Evolutionary conservation across 768 basidiomycete genomes (phyloP), one percentile per base, ranked within the genome.

Genomic region (Lentinula detonsa): DNA sequence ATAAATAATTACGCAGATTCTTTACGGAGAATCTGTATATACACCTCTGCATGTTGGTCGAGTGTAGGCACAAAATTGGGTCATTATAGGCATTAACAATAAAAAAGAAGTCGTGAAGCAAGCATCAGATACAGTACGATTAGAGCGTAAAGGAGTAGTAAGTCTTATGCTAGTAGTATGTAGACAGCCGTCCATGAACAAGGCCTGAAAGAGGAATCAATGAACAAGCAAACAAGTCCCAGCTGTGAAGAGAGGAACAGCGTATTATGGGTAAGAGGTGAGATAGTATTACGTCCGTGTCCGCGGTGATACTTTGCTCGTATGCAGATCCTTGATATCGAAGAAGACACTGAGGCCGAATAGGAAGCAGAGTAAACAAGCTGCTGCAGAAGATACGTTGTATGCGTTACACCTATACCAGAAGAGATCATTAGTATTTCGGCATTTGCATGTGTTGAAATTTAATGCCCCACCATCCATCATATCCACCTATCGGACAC

Each of bases 341-440:
- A 88, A 87, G 69, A 85, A 88, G 18, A 78, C 69, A 65, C 80
- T 84, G 31, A 85, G 65, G 9, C 76, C 77, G 66, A 87, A 90
- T 1, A 78, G 70, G 45, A 88, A 66, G 57, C 75, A 78, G 13
- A 88, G 70, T 40, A 90, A 63, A 67, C 84, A 88, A 4, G 86
- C 78, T 31, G 81, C 78, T 13, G 88, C 86, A 1, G 82, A 78
- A 5, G 86, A 86, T 11, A 84, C 74, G 67, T 88, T 90, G 70
- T 87, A 90, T 7, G 84, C 85, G 65, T 83, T 84, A 70, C 88
- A 88, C 87, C 87, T 87, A 61, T 3, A 23, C 45, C 45, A 40
- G n/a, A 40, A 64, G 15, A 63, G 31, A 65, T 65, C 31, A 42
- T 43, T 34, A 37, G 55, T 5, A 15, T 55, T 13, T 34, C 1